These are phyloP conservation scores for Aphanomyces invadans DNA, from an alignment of 352 stramenopile genomes.

Conservation along the genomic window DNA sequence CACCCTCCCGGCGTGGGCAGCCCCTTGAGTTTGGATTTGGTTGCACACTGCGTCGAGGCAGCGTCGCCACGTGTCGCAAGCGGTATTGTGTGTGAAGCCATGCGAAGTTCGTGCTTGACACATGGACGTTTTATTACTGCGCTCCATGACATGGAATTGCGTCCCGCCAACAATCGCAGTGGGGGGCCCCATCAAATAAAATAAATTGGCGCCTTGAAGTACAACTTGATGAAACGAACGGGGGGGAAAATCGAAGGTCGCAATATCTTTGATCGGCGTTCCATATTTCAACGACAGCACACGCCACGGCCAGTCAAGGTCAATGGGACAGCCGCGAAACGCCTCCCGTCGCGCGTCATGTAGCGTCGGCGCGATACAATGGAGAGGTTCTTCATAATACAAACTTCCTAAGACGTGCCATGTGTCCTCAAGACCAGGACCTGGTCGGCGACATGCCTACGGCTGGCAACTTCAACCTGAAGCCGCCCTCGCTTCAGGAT, in stretches of 20 bases:
- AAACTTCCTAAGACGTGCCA: no score
- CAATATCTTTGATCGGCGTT: conserved; percentile 1
- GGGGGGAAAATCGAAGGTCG: background rate
- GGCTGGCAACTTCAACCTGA: background rate
- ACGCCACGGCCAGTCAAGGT: background rate
- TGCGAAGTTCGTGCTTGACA: background rate
- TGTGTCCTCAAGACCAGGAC: no score
- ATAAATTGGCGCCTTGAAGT: background rate
- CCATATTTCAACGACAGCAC: conserved; percentile 7
- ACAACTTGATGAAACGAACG: background rate
- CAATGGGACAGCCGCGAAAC: background rate
- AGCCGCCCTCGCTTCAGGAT: no score
- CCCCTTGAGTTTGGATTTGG: no score
- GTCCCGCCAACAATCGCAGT: background rate
- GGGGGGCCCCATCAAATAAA: background rate
- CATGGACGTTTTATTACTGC: background rate
- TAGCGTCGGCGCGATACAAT: no score
- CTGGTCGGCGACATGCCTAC: background rate
- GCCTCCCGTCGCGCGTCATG: no score
- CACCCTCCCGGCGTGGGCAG: no score
- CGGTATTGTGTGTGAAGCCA: background rate
- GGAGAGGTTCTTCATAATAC: no score
- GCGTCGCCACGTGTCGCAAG: no score
- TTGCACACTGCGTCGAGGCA: no score
- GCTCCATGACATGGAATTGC: no score